Evolutionary conservation across 2,329 filamentous ascomycete species (phyloP), one percentile per base, ranked within the genome.

Genomic region (Ophiostoma piceae): DNA sequence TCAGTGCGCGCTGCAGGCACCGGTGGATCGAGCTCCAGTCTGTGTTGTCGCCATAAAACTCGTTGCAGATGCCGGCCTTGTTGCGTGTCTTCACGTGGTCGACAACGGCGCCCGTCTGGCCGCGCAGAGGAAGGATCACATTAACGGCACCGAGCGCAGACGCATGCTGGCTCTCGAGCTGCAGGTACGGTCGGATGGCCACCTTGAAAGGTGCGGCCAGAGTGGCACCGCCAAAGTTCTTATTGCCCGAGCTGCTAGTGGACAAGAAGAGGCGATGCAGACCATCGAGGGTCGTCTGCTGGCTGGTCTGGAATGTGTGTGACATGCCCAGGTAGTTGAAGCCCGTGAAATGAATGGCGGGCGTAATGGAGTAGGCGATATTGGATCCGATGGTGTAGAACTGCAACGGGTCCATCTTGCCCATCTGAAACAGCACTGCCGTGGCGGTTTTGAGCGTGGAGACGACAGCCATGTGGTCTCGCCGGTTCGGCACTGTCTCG

Each of bases 81-180:
- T 88, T 87, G 71, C 88, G 84, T 64, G 88, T 83, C 71, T 81
- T 82, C 68, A 83, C 83, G 51, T 88, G 85, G 69, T 85, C 82
- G 9, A 88, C 79, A 37, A 76, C 26, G 19, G 26, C 37, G 29
- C 32, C 79, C 16, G 81, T 64, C 32, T n/a, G 60, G n/a, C 85
- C 83, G 41, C 89, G 84, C 16, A 92, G 82, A 1, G 90, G 89
- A 22, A 92, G 82, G 11, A 92, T 78, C 0, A 89, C 91, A 73
- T 92, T 92, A 64, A 91, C 85, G 2, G 90, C 89, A 0, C 90
- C 90, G 71, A 92, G 91, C 9, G 88, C 88, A 68, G 84, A 84
- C 2, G 90, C 90, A 74, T 92, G 89, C 60, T 85, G 83, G 71
- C 88, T 91, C 74, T 90, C 84, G 14, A 87, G 85, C 74, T 89